A percentile compares a stretch with the other conserved stretches of the same genome.
Evolutionary conservation across 2,329 filamentous ascomycete genomes (phyloP).

Genomic region (Ustulina deusta): DNA sequence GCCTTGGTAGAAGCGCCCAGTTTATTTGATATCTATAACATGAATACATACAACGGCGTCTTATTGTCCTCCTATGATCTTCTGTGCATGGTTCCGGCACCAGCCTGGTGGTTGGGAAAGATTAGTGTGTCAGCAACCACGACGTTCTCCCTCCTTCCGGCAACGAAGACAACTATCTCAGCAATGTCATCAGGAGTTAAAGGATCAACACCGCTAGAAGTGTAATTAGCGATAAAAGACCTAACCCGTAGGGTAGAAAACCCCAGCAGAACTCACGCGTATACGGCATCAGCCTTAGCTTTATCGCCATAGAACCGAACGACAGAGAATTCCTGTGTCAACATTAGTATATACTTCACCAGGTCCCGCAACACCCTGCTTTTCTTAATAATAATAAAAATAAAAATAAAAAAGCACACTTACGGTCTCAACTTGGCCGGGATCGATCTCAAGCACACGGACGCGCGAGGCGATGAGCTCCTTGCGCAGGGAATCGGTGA

Average conservation of each 20-base stretch:
- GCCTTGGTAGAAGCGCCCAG: not conserved
- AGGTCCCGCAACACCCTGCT: not conserved
- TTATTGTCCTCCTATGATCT: slow-evolving; percentile 39
- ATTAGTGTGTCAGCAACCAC: slow-evolving; percentile 81
- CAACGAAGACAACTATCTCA: slow-evolving; percentile 80
- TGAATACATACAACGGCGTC: slow-evolving; percentile 33
- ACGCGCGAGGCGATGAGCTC: slow-evolving; percentile 78
- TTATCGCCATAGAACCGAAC: slow-evolving; percentile 82
- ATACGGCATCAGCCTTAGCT: slow-evolving; percentile 79
- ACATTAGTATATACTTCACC: slow-evolving; percentile 15
- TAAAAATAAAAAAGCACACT: slow-evolving; percentile 12
- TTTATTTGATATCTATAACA: slow-evolving; percentile 32
- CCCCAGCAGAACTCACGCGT: slow-evolving; percentile 60
- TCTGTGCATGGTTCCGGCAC: slow-evolving; percentile 48
- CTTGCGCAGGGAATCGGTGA: slow-evolving; percentile 77
- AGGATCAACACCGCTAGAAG: slow-evolving; percentile 63
- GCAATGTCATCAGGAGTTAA: slow-evolving; percentile 83
- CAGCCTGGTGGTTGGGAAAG: slow-evolving; percentile 79
- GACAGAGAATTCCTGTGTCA: slow-evolving; percentile 73
- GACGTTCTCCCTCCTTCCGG: slow-evolving; percentile 83
- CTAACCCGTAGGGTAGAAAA: not conserved
- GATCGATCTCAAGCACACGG: slow-evolving; percentile 79
- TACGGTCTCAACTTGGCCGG: slow-evolving; percentile 80
- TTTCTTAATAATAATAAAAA: not conserved
- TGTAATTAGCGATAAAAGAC: slow-evolving; percentile 37